A percentile compares a stretch with the other conserved stretches of the same genome.
Evolutionary conservation across 2,329 filamentous ascomycete genomes (phyloP).

Genomic region (Penicillium thymicola): DNA sequence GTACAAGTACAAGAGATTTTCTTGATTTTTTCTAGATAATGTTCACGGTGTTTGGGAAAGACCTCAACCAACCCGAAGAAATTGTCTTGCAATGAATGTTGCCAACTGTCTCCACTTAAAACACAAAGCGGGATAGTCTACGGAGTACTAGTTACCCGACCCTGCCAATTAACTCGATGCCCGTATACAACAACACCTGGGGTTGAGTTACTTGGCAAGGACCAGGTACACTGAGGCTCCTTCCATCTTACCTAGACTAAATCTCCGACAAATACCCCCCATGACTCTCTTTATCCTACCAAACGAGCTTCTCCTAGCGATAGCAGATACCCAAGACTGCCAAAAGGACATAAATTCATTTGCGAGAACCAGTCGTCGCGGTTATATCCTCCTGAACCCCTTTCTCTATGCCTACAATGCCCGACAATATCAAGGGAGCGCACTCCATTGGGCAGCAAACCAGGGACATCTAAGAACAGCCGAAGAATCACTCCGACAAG

Average conservation of each 20-base stretch:
- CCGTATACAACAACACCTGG: too few relatives aligned
- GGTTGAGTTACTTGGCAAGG: background rate
- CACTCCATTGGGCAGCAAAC: constrained; percentile 5
- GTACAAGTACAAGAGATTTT: background rate
- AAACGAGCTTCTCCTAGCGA: constrained; percentile 4
- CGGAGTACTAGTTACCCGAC: too few relatives aligned
- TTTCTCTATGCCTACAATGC: constrained; percentile 5
- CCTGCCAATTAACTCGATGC: too few relatives aligned
- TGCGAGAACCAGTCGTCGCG: background rate
- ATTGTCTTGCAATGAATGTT: too few relatives aligned
- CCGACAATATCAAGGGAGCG: background rate
- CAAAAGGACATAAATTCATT: constrained; percentile 2
- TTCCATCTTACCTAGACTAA: background rate
- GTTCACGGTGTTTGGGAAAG: background rate
- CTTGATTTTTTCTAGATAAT: background rate
- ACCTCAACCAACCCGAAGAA: background rate
- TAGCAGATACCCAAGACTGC: background rate
- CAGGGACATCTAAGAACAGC: background rate
- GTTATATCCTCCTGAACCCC: background rate
- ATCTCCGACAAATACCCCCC: background rate
- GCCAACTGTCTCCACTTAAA: background rate
- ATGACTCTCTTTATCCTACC: constrained; percentile 5
- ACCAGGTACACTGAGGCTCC: background rate
- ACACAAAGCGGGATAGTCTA: background rate
- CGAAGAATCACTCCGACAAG: constrained; percentile 2